phyloP scores from a whole-genome alignment of 208 protist genomes.

The Cochliopodium minus region DNA sequence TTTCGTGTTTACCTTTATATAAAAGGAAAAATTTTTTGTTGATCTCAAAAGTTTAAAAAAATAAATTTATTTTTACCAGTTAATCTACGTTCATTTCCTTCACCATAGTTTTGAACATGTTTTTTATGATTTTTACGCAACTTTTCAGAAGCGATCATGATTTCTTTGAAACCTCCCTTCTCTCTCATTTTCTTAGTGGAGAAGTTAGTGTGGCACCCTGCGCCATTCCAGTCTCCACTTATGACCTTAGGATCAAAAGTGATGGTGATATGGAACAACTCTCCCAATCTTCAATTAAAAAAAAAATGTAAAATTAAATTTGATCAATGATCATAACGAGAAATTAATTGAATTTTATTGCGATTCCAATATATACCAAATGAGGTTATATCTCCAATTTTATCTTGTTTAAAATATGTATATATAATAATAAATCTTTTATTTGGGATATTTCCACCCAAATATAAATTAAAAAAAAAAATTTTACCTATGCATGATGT shows the following conservation, averaged over 20 bases:
- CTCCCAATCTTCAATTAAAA: slow-evolving; percentile 30
- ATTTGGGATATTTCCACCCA: no score
- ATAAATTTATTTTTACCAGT: no score
- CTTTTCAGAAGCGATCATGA: slow-evolving; percentile 49
- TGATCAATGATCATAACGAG: no score
- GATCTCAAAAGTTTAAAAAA: no score
- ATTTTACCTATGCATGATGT: slow-evolving; percentile 68
- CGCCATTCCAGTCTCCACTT: slow-evolving; percentile 87
- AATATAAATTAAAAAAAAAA: slow-evolving; percentile 15
- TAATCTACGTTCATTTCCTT: slow-evolving; percentile 55
- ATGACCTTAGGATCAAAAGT: slow-evolving; percentile 74
- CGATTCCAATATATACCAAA: no score
- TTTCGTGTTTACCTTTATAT: slow-evolving; percentile 68
- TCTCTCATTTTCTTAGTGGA: slow-evolving; percentile 68
- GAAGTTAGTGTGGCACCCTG: slow-evolving; percentile 86
- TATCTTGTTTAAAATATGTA: no score
- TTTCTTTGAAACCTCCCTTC: slow-evolving; percentile 45
- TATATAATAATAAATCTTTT: no score
- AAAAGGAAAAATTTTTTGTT: no score
- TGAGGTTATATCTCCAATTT: no score
- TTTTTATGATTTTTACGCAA: slow-evolving; percentile 43
- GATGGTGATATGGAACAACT: slow-evolving; percentile 41
- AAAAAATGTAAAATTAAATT: no score
- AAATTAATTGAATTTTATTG: no score
- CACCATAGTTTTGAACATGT: slow-evolving; percentile 60